These are phyloP conservation scores for Beta corolliflora DNA, from an alignment of 179 eudicot genomes.

Conservation along the genomic window DNA sequence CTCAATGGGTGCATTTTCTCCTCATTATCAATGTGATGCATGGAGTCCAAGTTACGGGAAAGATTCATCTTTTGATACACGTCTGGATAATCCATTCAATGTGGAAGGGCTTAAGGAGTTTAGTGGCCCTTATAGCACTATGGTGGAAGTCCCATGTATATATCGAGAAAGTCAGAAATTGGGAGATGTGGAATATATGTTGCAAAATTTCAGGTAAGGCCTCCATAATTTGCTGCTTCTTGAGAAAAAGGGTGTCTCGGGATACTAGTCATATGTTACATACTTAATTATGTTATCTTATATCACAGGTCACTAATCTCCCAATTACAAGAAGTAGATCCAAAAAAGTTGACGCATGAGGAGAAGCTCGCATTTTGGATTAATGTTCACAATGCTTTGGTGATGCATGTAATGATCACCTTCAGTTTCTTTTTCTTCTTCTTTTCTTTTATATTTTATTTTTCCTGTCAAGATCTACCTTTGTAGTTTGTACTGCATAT, in stretches of 20 bases:
- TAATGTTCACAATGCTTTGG: slow-evolving; percentile 87
- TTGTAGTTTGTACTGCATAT: slow-evolving; percentile 8
- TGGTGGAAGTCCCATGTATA: slow-evolving; percentile 82
- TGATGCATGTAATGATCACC: slow-evolving; percentile 82
- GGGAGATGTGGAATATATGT: slow-evolving; percentile 72
- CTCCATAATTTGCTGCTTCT: background rate
- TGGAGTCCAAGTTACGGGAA: slow-evolving; percentile 85
- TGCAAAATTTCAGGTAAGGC: slow-evolving; percentile 70
- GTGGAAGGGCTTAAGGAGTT: slow-evolving; percentile 95
- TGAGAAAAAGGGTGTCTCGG: background rate
- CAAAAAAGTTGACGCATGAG: slow-evolving; percentile 72
- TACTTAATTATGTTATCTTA: background rate
- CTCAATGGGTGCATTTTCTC: slow-evolving; percentile 73
- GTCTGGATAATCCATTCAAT: slow-evolving; percentile 85
- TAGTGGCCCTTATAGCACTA: slow-evolving; percentile 94
- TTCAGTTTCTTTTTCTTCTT: background rate
- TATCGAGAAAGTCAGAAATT: slow-evolving; percentile 69
- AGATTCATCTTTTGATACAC: slow-evolving; percentile 75
- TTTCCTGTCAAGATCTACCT: background rate
- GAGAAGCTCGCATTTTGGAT: slow-evolving; percentile 98
- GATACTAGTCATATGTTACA: background rate
- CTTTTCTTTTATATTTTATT: background rate
- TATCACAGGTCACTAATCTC: slow-evolving; percentile 65
- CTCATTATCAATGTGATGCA: slow-evolving; percentile 61
- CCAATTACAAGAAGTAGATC: slow-evolving; percentile 78